Conservation (phyloP, 495 filamentous ascomycete genomes). For the Hypoxylon fuscum region DNA sequence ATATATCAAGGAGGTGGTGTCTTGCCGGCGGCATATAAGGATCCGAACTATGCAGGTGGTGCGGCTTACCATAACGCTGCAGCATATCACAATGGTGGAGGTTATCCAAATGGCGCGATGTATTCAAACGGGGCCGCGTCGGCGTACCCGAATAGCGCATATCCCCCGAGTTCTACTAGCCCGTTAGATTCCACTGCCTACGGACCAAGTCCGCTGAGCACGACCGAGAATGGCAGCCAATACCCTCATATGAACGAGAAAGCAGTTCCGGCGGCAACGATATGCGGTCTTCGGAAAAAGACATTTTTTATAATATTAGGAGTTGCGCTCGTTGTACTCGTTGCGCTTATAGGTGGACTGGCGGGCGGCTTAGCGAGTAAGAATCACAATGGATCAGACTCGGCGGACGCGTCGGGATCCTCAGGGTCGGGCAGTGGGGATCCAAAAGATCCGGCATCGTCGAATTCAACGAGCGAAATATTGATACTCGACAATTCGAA, state of each 20-base stretch:
- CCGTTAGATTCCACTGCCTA: constrained; percentile 19
- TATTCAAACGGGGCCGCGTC: no score
- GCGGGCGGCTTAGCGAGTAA: constrained; percentile 21
- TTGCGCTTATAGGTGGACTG: constrained; percentile 26
- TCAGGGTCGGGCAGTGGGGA: constrained; percentile 3
- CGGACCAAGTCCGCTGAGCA: constrained; percentile 2
- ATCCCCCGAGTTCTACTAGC: constrained; percentile 18
- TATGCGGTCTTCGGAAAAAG: constrained; percentile 28
- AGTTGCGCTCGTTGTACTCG: constrained; percentile 10
- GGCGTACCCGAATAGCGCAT: constrained; percentile 22
- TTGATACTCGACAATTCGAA: constrained; percentile 35
- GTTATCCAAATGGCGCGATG: constrained; percentile 18
- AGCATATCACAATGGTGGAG: no score
- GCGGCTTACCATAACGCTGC: constrained; percentile 14
- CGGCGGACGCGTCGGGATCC: constrained; percentile 4
- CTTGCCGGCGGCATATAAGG: constrained; percentile 20
- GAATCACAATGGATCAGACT: constrained; percentile 1
- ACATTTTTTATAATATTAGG: constrained; percentile 35
- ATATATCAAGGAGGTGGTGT: constrained; percentile 12
- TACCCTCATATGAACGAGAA: constrained; percentile 16
- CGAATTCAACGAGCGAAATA: constrained; percentile 19
- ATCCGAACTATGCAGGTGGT: constrained; percentile 13
- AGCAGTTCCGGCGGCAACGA: constrained; percentile 11
- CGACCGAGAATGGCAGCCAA: constrained; percentile 3
- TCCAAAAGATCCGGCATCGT: constrained; percentile 2